Conservation (phyloP, 192 early-diverging fungal species). For the Podila epicladia region DNA sequence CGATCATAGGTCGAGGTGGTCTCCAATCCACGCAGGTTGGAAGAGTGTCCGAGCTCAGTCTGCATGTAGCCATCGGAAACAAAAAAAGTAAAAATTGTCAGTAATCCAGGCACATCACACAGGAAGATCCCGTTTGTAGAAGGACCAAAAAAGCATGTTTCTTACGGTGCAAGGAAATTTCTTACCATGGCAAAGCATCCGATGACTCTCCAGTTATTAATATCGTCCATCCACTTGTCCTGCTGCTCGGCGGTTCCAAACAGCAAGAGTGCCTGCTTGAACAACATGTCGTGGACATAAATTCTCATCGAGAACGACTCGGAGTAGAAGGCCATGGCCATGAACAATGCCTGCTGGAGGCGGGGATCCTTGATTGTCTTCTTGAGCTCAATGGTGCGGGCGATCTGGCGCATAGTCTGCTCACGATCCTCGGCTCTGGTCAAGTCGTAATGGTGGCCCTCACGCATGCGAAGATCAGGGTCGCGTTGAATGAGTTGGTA, state of each 20-base stretch:
- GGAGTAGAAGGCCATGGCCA: slow-evolving; percentile 62
- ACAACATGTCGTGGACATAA: slow-evolving; percentile 70
- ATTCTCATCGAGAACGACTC: slow-evolving; percentile 68
- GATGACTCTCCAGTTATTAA: slow-evolving; percentile 62
- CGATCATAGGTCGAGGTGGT: slow-evolving; percentile 69
- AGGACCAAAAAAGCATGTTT: too few relatives aligned
- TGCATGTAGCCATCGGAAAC: slow-evolving; percentile 8
- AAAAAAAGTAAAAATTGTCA: background rate
- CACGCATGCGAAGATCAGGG: slow-evolving; percentile 60
- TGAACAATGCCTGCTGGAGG: slow-evolving; percentile 42
- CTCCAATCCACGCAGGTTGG: slow-evolving; percentile 66
- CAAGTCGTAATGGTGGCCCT: slow-evolving; percentile 60
- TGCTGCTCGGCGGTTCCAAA: slow-evolving; percentile 69
- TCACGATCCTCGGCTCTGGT: slow-evolving; percentile 59
- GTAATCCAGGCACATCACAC: background rate
- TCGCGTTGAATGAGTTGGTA: slow-evolving; percentile 61
- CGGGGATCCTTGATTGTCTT: slow-evolving; percentile 53
- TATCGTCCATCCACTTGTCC: slow-evolving; percentile 60
- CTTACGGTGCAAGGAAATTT: background rate
- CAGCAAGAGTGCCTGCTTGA: slow-evolving; percentile 62
- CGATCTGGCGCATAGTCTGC: slow-evolving; percentile 68
- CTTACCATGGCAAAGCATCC: slow-evolving; percentile 77
- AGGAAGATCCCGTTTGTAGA: too few relatives aligned
- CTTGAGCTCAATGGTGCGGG: slow-evolving; percentile 48
- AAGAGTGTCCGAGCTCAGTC: slow-evolving; percentile 71